phyloP scores from a whole-genome alignment of 2,329 filamentous ascomycete species.

The Emericellopsis atlantica region DNA sequence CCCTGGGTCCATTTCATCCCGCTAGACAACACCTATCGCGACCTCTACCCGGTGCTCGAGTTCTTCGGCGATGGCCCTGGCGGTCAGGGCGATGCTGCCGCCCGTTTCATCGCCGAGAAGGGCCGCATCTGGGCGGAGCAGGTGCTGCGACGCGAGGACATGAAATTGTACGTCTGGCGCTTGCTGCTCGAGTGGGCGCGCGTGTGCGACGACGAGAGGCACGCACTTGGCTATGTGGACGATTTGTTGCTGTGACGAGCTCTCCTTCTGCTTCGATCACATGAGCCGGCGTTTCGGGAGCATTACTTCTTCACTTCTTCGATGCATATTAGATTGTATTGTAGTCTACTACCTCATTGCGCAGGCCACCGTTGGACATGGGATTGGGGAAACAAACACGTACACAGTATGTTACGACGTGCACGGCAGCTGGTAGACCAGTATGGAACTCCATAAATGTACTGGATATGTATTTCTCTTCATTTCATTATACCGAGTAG shows the following conservation, averaged over 20 bases:
- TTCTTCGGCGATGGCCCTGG: constrained; percentile 45
- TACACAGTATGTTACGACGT: too few species aligned
- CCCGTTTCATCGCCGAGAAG: constrained; percentile 43
- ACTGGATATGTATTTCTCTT: too few species aligned
- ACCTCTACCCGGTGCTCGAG: constrained; percentile 52
- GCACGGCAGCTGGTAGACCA: too few species aligned
- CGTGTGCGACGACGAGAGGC: constrained; percentile 30
- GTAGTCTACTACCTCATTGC: neutral
- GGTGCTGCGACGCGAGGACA: constrained; percentile 51
- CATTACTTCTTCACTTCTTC: too few species aligned
- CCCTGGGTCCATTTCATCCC: constrained; percentile 65
- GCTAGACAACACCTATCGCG: constrained; percentile 54
- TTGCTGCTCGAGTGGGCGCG: constrained; percentile 46
- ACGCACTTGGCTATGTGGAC: constrained; percentile 28
- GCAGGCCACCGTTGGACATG: neutral
- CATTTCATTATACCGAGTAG: too few species aligned
- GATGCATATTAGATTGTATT: neutral
- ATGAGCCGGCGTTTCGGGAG: neutral
- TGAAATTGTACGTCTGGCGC: constrained; percentile 52
- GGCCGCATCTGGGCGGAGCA: constrained; percentile 49
- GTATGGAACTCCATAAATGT: too few species aligned
- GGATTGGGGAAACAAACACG: too few species aligned
- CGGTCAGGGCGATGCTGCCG: constrained; percentile 37
- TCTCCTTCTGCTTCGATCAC: neutral
- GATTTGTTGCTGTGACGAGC: constrained; percentile 13